Percentiles rank a stretch among this genome's conserved stretches.
Conservation (phyloP, 2,329 filamentous ascomycete species). For the Coniochaeta hoffmannii region DNA sequence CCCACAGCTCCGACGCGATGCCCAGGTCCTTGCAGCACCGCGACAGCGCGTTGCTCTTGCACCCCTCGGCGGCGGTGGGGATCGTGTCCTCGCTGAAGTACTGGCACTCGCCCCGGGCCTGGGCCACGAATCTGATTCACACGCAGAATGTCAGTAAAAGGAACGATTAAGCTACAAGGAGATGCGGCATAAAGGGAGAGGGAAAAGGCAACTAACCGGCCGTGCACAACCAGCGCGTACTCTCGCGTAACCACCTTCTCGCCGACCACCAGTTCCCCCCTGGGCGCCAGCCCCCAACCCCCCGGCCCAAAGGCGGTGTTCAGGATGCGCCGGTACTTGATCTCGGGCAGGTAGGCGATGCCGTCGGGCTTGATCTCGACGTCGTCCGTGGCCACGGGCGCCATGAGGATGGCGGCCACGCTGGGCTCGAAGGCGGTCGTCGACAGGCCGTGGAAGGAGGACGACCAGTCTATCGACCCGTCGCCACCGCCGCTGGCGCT, state of each 20-base stretch:
- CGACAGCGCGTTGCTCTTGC: slow-evolving; percentile 96
- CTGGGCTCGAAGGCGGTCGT: slow-evolving; percentile 63
- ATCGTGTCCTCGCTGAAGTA: slow-evolving; percentile 89
- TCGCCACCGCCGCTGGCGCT: slow-evolving; percentile 11
- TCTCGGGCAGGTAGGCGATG: slow-evolving; percentile 92
- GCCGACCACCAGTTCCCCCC: slow-evolving; percentile 80
- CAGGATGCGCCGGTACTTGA: slow-evolving; percentile 89
- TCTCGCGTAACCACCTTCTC: slow-evolving; percentile 76
- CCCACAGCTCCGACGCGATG: slow-evolving; percentile 92
- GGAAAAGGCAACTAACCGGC: slow-evolving; percentile 53
- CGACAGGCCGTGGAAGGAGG: slow-evolving; percentile 74
- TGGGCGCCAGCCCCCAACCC: slow-evolving; percentile 87
- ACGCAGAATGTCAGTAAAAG: too few species aligned
- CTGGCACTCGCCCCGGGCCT: slow-evolving; percentile 88
- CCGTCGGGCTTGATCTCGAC: slow-evolving; percentile 98
- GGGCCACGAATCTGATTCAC: slow-evolving; percentile 67
- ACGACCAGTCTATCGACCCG: slow-evolving; percentile 64
- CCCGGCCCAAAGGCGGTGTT: slow-evolving; percentile 91
- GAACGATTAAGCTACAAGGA: too few species aligned
- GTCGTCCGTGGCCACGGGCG: slow-evolving; percentile 62
- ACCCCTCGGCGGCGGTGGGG: slow-evolving; percentile 90
- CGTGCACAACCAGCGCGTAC: slow-evolving; percentile 84
- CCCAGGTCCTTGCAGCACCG: slow-evolving; percentile 97
- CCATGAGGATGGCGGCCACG: slow-evolving; percentile 59
- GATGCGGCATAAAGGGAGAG: background rate